Evolutionary conservation across 192 early-diverging fungal genomes (phyloP).

Genomic region (Backusella macrospora): DNA sequence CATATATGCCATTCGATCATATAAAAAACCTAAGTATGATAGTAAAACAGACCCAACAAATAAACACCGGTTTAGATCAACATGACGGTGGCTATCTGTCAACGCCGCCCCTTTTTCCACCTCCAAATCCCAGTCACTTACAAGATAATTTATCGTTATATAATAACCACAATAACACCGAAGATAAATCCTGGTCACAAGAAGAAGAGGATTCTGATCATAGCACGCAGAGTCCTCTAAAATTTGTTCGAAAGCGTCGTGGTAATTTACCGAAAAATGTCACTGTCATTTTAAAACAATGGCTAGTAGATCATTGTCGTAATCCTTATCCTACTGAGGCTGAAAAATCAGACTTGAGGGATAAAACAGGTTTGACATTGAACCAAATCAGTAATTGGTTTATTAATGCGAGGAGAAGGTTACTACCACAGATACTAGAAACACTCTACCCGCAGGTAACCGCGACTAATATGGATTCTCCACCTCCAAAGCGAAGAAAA

Average conservation of each 20-base stretch:
- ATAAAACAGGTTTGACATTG: constrained; percentile 58
- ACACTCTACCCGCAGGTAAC: constrained; percentile 2
- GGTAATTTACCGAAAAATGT: constrained; percentile 63
- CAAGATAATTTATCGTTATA: background rate
- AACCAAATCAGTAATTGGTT: constrained; percentile 81
- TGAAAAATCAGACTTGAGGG: constrained; percentile 57
- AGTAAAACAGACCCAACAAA: background rate
- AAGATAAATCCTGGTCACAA: background rate
- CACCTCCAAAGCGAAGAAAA: background rate
- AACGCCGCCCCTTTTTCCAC: background rate
- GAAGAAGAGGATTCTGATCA: background rate
- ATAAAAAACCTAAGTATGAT: constrained; percentile 11
- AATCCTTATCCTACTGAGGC: constrained; percentile 74
- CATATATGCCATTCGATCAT: constrained; percentile 13
- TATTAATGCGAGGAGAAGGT: constrained; percentile 68
- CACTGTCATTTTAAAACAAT: constrained; percentile 59
- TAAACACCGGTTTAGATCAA: background rate
- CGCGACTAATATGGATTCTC: background rate
- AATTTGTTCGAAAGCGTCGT: constrained; percentile 36
- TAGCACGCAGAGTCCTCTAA: background rate
- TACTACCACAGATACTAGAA: constrained; percentile 36
- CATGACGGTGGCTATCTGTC: background rate
- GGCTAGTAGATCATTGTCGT: constrained; percentile 60
- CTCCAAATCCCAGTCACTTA: background rate
- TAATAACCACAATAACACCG: background rate